Conservation (phyloP, 192 early-diverging fungal genomes). For the Backusella macrospora region DNA sequence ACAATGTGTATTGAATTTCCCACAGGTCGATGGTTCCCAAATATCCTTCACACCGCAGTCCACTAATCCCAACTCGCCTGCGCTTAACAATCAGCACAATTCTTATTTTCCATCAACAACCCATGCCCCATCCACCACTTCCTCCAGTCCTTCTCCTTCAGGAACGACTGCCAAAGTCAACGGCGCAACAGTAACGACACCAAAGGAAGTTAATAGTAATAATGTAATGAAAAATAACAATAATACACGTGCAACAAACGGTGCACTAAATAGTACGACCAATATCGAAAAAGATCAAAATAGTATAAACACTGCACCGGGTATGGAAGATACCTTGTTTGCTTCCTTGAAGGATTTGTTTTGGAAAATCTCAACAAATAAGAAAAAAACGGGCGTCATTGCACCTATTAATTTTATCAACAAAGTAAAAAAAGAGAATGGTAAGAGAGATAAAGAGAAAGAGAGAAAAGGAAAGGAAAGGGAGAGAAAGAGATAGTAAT, state of each 20-base stretch:
- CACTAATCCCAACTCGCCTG: slow-evolving; percentile 40
- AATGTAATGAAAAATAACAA: not conserved
- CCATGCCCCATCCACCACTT: not conserved
- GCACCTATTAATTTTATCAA: slow-evolving; percentile 84
- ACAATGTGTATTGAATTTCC: slow-evolving; percentile 84
- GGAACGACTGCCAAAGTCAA: slow-evolving; percentile 13
- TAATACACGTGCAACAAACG: not conserved
- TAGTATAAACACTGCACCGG: slow-evolving; percentile 26
- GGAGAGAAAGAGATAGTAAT: not conserved
- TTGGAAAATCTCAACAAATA: slow-evolving; percentile 76
- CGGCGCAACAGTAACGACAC: not conserved
- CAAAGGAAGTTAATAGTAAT: not conserved
- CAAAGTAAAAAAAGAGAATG: slow-evolving; percentile 93
- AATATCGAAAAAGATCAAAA: slow-evolving; percentile 22
- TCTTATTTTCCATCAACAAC: slow-evolving; percentile 18
- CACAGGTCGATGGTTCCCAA: slow-evolving; percentile 41
- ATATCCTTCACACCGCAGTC: slow-evolving; percentile 23
- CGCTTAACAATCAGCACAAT: slow-evolving; percentile 20
- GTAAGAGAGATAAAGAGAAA: slow-evolving; percentile 45
- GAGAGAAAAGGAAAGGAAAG: not conserved
- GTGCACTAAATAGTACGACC: not conserved
- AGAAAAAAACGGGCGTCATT: slow-evolving; percentile 81
- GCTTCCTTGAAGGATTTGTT: slow-evolving; percentile 87
- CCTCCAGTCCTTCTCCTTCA: not conserved
- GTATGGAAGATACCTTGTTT: slow-evolving; percentile 83